phyloP scores from a whole-genome alignment of 345 rosid species.

The Trapa bicornis region DNA sequence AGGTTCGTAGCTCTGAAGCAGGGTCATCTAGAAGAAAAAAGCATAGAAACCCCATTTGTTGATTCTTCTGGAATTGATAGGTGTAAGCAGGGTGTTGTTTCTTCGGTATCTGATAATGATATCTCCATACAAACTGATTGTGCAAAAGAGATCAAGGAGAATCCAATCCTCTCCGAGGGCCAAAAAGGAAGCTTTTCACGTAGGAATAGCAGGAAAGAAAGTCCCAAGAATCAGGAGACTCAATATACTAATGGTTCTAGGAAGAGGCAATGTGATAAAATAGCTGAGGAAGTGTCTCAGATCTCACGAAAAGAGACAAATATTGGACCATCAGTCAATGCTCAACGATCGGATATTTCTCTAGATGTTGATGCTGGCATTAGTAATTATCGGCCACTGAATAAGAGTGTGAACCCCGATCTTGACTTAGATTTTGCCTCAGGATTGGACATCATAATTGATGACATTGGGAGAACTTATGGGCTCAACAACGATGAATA shows the following conservation, averaged over 20 bases:
- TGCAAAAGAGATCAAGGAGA: slow-evolving; percentile 12
- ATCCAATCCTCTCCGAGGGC: slow-evolving; percentile 5
- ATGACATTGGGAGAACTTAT: slow-evolving; percentile 24
- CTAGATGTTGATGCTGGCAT: neutral
- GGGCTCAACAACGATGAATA: slow-evolving; percentile 10
- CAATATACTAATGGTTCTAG: neutral
- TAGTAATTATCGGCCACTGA: slow-evolving; percentile 6
- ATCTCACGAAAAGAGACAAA: neutral
- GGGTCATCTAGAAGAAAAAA: slow-evolving; percentile 22
- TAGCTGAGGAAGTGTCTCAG: neutral
- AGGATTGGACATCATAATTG: slow-evolving; percentile 13
- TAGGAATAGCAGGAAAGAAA: slow-evolving; percentile 11
- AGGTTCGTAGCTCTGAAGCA: slow-evolving; percentile 42
- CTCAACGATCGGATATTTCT: slow-evolving; percentile 5
- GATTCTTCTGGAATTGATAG: slow-evolving; percentile 15
- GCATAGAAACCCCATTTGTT: slow-evolving; percentile 2
- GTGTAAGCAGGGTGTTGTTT: slow-evolving; percentile 3
- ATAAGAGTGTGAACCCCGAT: slow-evolving; percentile 23
- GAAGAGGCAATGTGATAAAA: slow-evolving; percentile 1
- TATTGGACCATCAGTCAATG: slow-evolving; percentile 6
- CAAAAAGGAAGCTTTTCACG: slow-evolving; percentile 4
- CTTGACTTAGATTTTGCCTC: neutral
- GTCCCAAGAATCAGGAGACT: slow-evolving; percentile 11
- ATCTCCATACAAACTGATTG: slow-evolving; percentile 18
- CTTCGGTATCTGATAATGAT: slow-evolving; percentile 11